Conservation (phyloP, 208 protist species). For the Trypanosoma brucei region DNA sequence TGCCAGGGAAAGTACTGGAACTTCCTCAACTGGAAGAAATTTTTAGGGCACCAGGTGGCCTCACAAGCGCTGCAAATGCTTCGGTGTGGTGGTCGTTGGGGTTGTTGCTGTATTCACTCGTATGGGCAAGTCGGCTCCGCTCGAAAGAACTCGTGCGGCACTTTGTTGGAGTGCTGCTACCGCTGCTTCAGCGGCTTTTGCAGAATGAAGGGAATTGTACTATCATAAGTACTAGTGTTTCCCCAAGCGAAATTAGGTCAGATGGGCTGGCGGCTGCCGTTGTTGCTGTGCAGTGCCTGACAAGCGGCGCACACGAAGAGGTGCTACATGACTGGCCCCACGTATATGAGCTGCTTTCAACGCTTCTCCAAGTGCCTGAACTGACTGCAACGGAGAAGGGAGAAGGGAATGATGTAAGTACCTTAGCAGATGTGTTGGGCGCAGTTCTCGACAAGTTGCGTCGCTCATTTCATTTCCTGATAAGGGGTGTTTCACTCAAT, state of each 20-base stretch:
- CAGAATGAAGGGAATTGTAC: background rate
- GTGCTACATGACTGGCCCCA: constrained; percentile 50
- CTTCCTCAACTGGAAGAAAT: background rate
- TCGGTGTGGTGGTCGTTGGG: constrained; percentile 2
- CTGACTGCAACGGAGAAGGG: background rate
- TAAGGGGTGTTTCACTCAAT: constrained; percentile 38
- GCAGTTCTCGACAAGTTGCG: constrained; percentile 64
- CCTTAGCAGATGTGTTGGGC: constrained; percentile 34
- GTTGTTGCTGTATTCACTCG: constrained; percentile 42
- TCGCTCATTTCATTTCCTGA: constrained; percentile 45
- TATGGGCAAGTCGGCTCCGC: constrained; percentile 52
- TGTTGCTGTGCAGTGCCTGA: constrained; percentile 49
- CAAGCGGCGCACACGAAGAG: constrained; percentile 45
- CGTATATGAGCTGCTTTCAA: constrained; percentile 19
- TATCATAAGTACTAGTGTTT: background rate
- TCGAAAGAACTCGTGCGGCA: constrained; percentile 32
- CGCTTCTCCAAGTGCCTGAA: constrained; percentile 11
- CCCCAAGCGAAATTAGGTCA: background rate
- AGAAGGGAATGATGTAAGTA: constrained; percentile 5
- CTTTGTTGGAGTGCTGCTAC: constrained; percentile 16
- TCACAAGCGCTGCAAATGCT: background rate
- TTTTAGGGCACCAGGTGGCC: background rate
- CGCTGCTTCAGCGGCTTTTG: constrained; percentile 15
- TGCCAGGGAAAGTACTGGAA: background rate
- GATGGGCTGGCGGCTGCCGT: constrained; percentile 19